phyloP scores from a whole-genome alignment of 352 stramenopile species.

The Detonula confervacea region DNA sequence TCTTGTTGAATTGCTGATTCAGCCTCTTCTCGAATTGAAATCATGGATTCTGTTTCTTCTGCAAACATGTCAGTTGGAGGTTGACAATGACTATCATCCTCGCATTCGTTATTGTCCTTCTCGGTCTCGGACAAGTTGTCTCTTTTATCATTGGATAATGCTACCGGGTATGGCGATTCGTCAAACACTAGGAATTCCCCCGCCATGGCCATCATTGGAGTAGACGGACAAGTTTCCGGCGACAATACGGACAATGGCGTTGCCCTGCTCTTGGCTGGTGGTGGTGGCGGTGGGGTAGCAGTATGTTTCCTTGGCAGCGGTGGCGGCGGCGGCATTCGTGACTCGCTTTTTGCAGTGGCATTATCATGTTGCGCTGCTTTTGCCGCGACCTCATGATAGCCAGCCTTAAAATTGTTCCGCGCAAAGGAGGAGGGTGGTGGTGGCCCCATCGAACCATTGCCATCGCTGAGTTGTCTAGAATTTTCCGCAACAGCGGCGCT shows the following conservation, averaged over 20 bases:
- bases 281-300: background rate
- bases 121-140: too few relatives aligned
- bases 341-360: slow-evolving; percentile 1
- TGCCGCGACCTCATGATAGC: too few relatives aligned
- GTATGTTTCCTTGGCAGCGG: background rate
- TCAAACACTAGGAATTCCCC: slow-evolving; percentile 31
- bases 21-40: background rate
- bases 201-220: slow-evolving; percentile 23
- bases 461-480: too few relatives aligned
- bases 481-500: too few relatives aligned
- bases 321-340: slow-evolving; percentile 7
- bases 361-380: background rate
- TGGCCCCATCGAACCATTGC: too few relatives aligned
- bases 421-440: too few relatives aligned
- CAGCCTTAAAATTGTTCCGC: too few relatives aligned
- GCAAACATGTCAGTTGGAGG: slow-evolving; percentile 11
- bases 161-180: slow-evolving; percentile 13
- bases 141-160: background rate
- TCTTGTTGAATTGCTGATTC: slow-evolving; percentile 1
- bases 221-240: slow-evolving; percentile 9
- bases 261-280: background rate
- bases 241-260: slow-evolving; percentile 1
- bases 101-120: slow-evolving; percentile 6
- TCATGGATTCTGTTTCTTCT: background rate
- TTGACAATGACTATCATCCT: slow-evolving; percentile 14